A percentile compares a stretch with the other conserved stretches of the same genome.
Evolutionary conservation across 139 green algal species (phyloP).

Genomic region (Dunaliella primolecta): DNA sequence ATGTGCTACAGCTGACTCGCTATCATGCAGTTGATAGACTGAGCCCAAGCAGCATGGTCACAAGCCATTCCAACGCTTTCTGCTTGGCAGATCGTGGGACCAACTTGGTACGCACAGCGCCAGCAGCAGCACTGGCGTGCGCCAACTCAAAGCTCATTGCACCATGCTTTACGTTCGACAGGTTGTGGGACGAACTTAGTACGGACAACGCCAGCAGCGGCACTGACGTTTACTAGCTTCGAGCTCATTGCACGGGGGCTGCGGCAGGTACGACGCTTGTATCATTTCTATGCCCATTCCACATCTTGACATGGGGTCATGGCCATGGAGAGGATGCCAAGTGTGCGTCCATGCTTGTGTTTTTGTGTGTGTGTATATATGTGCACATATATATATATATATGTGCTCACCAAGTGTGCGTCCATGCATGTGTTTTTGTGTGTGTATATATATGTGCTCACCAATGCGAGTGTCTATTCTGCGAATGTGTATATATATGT

Average conservation of each 20-base stretch:
- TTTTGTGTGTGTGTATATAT: slow-evolving; percentile 6
- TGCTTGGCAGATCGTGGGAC: too few relatives aligned
- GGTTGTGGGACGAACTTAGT: slow-evolving; percentile 91
- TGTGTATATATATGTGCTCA: background rate
- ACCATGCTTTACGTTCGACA: too few relatives aligned
- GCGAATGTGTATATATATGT: too few relatives aligned
- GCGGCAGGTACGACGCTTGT: slow-evolving; percentile 6
- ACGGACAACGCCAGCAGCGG: slow-evolving; percentile 92
- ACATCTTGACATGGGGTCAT: background rate
- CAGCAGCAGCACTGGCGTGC: too few relatives aligned
- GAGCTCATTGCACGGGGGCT: slow-evolving; percentile 87
- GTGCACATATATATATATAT: background rate
- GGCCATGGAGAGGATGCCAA: too few relatives aligned
- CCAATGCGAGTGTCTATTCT: background rate
- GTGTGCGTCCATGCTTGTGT: background rate
- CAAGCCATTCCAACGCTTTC: too few relatives aligned
- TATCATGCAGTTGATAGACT: too few relatives aligned
- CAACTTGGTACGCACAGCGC: too few relatives aligned
- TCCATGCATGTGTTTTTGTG: background rate
- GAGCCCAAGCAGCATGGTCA: too few relatives aligned
- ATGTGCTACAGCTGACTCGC: too few relatives aligned
- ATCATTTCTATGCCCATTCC: background rate
- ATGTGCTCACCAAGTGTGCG: background rate
- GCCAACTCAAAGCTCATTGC: too few relatives aligned
- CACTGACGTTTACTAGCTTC: slow-evolving; percentile 96